Evolutionary conservation across 2,329 filamentous ascomycete species (phyloP).

Genomic region (Arachnomyces sp.): DNA sequence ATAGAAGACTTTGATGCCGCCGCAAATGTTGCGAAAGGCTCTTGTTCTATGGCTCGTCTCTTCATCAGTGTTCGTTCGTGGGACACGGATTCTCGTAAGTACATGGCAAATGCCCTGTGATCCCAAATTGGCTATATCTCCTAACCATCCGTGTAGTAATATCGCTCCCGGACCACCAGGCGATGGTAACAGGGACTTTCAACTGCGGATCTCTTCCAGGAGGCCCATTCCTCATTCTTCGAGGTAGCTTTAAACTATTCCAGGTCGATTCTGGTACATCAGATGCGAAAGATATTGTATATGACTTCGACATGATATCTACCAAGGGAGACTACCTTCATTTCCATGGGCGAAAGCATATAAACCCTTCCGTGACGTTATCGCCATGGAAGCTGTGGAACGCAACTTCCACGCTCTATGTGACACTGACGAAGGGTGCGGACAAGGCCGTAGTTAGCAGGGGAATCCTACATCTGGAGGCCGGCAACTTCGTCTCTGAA

Average conservation of each 20-base stretch:
- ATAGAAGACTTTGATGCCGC: constrained; percentile 48
- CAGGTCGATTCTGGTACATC: constrained; percentile 44
- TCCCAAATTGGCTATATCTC: background rate
- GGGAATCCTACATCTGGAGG: constrained; percentile 51
- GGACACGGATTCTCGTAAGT: constrained; percentile 39
- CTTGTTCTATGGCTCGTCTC: constrained; percentile 49
- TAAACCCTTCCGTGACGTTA: constrained; percentile 53
- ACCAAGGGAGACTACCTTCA: constrained; percentile 45
- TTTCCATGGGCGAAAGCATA: constrained; percentile 55
- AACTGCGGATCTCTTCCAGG: constrained; percentile 46
- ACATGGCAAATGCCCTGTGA: background rate
- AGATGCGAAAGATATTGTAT: constrained; percentile 52
- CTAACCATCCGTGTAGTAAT: constrained; percentile 24
- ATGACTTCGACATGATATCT: constrained; percentile 54
- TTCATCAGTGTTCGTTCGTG: constrained; percentile 52
- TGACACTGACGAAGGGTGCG: constrained; percentile 29
- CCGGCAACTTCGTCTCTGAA: constrained; percentile 48
- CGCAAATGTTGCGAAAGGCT: constrained; percentile 44
- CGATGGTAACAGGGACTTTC: constrained; percentile 52
- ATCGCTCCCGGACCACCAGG: constrained; percentile 41
- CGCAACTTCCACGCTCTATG: constrained; percentile 49
- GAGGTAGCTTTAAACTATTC: constrained; percentile 52
- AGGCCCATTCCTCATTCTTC: constrained; percentile 53
- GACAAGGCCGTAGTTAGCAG: constrained; percentile 44
- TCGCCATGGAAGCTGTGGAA: constrained; percentile 51